Evolutionary conservation across 106 monocot genomes (phyloP).

Genomic region (Dendrobium chrysotoxum): DNA sequence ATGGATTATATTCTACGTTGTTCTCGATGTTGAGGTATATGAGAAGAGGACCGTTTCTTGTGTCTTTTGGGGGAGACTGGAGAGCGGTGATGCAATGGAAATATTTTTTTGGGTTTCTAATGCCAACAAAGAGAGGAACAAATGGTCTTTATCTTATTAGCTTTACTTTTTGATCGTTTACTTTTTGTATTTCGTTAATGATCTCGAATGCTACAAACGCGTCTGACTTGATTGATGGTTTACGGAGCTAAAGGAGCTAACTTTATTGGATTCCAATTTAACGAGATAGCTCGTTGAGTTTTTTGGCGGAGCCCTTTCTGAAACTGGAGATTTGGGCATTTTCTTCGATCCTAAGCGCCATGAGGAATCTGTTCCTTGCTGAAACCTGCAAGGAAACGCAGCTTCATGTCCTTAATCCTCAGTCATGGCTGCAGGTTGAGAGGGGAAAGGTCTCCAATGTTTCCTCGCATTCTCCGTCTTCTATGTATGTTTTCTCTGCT

Average conservation of each 20-base stretch:
- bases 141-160: not conserved
- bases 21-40: not conserved
- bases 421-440: conserved; percentile 98
- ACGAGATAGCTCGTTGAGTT: not conserved
- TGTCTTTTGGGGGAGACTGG: not conserved
- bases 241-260: not conserved
- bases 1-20: not conserved
- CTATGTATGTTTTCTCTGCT: conserved; percentile 55
- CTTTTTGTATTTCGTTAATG: not conserved
- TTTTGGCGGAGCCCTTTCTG: conserved; percentile 14
- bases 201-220: not conserved
- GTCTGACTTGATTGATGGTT: not conserved
- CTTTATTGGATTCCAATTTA: not conserved
- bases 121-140: not conserved
- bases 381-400: conserved; percentile 83
- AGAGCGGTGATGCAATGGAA: not conserved
- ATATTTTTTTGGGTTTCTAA: not conserved
- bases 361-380: conserved; percentile 83
- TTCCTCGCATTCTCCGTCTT: conserved; percentile 60
- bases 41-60: not conserved
- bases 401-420: conserved; percentile 87
- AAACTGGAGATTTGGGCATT: conserved; percentile 86
- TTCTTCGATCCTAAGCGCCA: conserved; percentile 54
- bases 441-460: conserved; percentile 83
- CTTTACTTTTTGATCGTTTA: not conserved